A percentile compares a stretch with the other conserved stretches of the same genome.
phyloP scores from a whole-genome alignment of 441 rosid genomes.

The Croton setiger region DNA sequence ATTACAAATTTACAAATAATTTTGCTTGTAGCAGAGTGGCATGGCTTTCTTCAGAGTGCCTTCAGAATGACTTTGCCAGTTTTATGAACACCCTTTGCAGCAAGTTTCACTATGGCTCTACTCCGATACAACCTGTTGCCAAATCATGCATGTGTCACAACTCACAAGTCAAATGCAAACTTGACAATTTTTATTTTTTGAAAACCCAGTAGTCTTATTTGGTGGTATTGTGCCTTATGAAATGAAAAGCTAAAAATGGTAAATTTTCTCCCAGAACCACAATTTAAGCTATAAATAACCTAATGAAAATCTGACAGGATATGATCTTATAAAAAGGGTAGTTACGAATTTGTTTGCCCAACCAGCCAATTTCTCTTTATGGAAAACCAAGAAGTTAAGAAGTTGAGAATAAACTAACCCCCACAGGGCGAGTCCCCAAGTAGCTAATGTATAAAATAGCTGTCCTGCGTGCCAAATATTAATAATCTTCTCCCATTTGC shows the following conservation, averaged over 20 bases:
- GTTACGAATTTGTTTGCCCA: neutral
- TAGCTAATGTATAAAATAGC: slow-evolving; percentile 69
- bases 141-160: neutral
- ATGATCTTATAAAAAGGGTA: too few relatives aligned
- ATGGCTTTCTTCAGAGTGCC: slow-evolving; percentile 36
- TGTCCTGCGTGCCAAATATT: slow-evolving; percentile 86
- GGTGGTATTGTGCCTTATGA: neutral
- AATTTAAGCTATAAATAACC: neutral
- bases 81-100: slow-evolving; percentile 61
- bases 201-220: neutral
- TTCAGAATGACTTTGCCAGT: slow-evolving; percentile 63
- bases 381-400: neutral
- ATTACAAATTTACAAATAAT: slow-evolving; percentile 6
- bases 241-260: neutral
- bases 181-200: too few relatives aligned
- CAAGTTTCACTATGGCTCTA: slow-evolving; percentile 59
- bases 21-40: neutral
- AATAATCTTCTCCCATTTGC: slow-evolving; percentile 68
- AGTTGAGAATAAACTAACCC: slow-evolving; percentile 40
- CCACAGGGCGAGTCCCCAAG: slow-evolving; percentile 78
- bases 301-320: neutral
- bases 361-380: neutral
- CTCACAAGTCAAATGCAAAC: too few relatives aligned
- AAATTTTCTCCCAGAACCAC: neutral
- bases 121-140: slow-evolving; percentile 57